phyloP scores from a whole-genome alignment of 1,284 basidiomycete genomes.

The Moniliophthora roreri region DNA sequence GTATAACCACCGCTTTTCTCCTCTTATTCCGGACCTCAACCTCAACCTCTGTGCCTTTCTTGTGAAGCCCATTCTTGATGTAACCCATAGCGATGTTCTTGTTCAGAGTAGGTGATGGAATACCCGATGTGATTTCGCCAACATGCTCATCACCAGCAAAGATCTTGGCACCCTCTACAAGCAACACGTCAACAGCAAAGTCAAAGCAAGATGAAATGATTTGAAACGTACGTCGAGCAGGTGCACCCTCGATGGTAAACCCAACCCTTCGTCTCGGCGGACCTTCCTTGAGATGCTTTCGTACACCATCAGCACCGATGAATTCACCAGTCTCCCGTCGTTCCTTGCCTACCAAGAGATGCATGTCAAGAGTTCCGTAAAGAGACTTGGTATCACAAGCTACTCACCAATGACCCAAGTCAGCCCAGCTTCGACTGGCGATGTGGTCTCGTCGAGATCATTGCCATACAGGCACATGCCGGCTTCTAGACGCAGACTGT shows the following conservation, averaged over 20 bases:
- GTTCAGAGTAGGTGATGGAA: conserved; percentile 88
- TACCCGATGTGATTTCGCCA: conserved; percentile 88
- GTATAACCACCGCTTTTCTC: conserved; percentile 65
- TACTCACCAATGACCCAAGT: conserved; percentile 87
- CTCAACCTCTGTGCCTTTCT: conserved; percentile 83
- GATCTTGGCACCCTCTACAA: conserved; percentile 79
- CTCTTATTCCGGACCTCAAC: conserved; percentile 80
- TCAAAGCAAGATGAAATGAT: not conserved
- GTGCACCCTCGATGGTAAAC: conserved; percentile 80
- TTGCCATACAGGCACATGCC: conserved; percentile 99
- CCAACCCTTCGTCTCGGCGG: conserved; percentile 83
- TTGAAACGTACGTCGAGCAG: conserved; percentile 77
- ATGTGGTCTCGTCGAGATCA: conserved; percentile 86
- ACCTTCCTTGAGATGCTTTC: conserved; percentile 80
- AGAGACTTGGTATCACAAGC: not conserved
- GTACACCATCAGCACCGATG: conserved; percentile 82
- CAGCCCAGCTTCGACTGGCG: conserved; percentile 89
- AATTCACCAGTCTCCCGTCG: conserved; percentile 73
- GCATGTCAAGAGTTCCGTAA: not conserved
- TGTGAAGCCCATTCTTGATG: conserved; percentile 80
- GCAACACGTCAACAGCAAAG: conserved; percentile 6
- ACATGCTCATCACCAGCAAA: conserved; percentile 59
- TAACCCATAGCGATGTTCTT: conserved; percentile 98
- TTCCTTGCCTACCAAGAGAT: conserved; percentile 69
- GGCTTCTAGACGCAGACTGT: conserved; percentile 92